Evolutionary conservation across 257 asterid genomes (phyloP).

Genomic region (Jacaranda copaia): DNA sequence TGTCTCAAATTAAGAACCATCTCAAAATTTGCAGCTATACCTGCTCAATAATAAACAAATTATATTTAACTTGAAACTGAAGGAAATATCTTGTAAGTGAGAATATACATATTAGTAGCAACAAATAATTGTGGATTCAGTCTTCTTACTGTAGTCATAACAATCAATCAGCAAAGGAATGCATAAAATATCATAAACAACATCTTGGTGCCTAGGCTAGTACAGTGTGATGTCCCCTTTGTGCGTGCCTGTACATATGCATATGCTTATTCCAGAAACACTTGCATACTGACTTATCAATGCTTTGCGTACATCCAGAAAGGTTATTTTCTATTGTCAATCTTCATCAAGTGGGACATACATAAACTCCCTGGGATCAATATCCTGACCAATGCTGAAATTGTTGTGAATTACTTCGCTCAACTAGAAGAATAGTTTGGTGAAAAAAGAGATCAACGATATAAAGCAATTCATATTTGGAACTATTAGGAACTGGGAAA

Average conservation of each 20-base stretch:
- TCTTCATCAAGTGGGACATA: not conserved
- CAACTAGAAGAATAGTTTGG: not conserved
- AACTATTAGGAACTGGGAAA: not conserved
- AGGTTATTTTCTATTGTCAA: not conserved
- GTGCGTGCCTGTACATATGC: not conserved
- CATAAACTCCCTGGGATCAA: not conserved
- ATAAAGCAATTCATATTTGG: slow-evolving; percentile 1
- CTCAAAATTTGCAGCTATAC: not conserved
- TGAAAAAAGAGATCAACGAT: slow-evolving; percentile 8
- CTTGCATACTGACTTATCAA: not conserved
- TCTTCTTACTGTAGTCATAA: not conserved
- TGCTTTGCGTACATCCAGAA: not conserved
- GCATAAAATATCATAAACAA: not conserved
- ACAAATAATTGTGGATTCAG: not conserved
- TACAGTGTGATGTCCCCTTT: too few relatives aligned
- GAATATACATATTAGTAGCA: not conserved
- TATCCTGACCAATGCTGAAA: not conserved
- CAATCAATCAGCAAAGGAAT: not conserved
- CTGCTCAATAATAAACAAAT: not conserved
- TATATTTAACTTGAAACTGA: not conserved
- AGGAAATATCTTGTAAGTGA: not conserved
- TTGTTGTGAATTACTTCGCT: not conserved
- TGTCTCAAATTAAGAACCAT: not conserved
- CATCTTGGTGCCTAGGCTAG: too few relatives aligned
- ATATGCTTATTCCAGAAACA: not conserved